Evolutionary conservation across 1,284 basidiomycete species (phyloP).

Genomic region (Trametes pubescens): DNA sequence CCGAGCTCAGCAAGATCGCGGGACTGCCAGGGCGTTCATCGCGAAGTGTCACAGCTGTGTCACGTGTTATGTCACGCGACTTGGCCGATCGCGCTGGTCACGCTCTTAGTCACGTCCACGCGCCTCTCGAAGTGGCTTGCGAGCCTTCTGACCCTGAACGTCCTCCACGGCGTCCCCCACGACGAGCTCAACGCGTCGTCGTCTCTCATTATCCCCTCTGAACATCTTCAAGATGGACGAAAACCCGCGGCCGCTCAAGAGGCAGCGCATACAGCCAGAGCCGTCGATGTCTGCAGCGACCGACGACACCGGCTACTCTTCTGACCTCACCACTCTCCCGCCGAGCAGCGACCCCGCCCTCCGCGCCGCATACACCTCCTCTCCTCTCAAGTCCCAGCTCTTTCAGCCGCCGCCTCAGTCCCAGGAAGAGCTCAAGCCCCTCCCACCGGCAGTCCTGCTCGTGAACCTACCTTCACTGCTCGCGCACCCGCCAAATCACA

Average conservation of each 20-base stretch:
- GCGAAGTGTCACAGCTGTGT: neutral
- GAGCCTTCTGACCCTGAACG: constrained; percentile 9
- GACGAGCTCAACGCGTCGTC: neutral
- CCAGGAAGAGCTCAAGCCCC: constrained; percentile 37
- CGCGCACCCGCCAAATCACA: constrained; percentile 67
- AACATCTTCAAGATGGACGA: constrained; percentile 17
- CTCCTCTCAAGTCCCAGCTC: constrained; percentile 6
- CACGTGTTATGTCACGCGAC: constrained; percentile 21
- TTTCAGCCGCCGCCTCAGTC: constrained; percentile 4
- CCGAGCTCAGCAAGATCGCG: neutral
- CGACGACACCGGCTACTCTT: constrained; percentile 14
- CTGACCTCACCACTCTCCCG: constrained; percentile 26
- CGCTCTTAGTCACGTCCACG: constrained; percentile 12
- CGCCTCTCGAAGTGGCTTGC: constrained; percentile 8
- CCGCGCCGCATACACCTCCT: constrained; percentile 1
- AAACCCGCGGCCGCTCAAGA: constrained; percentile 38
- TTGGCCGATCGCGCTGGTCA: neutral
- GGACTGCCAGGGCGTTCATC: neutral
- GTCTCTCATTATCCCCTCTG: neutral
- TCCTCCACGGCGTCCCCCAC: constrained; percentile 7
- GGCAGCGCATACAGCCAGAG: constrained; percentile 33
- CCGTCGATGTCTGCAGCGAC: constrained; percentile 1
- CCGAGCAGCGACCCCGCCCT: constrained; percentile 28
- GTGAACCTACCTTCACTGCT: constrained; percentile 67
- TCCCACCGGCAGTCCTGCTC: constrained; percentile 61